Conservation (phyloP, 768 basidiomycete species). For the Lactifluus pinguis region DNA sequence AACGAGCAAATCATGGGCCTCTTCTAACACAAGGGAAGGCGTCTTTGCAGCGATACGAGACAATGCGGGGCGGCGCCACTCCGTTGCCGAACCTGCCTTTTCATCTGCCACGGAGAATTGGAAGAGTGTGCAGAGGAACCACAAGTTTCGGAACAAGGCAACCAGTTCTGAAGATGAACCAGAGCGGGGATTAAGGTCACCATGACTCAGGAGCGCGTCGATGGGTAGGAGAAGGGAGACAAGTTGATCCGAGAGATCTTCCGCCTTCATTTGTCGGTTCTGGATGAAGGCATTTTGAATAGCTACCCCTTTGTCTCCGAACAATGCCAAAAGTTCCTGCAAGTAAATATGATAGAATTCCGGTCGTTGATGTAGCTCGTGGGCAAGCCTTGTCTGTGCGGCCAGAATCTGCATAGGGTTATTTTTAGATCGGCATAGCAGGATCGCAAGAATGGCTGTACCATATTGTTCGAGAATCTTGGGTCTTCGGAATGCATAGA, state of each 20-base stretch:
- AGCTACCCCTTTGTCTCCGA: conserved; percentile 84
- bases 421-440: neutral
- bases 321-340: conserved; percentile 75
- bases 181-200: conserved; percentile 53
- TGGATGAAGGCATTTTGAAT: conserved; percentile 74
- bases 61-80: conserved; percentile 71
- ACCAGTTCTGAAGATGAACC: conserved; percentile 51
- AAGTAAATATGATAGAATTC: conserved; percentile 77
- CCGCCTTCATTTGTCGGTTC: conserved; percentile 60
- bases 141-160: conserved; percentile 81
- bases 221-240: conserved; percentile 86
- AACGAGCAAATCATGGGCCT: conserved; percentile 69
- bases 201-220: conserved; percentile 72
- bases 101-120: conserved; percentile 53
- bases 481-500: conserved; percentile 86
- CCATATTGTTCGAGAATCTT: conserved; percentile 84
- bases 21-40: conserved; percentile 75
- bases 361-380: conserved; percentile 61
- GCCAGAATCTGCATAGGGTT: conserved; percentile 57
- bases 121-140: conserved; percentile 88
- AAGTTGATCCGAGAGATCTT: conserved; percentile 80
- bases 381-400: conserved; percentile 83
- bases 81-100: conserved; percentile 55
- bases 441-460: conserved; percentile 22
- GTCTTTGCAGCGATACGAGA: conserved; percentile 79